Percentiles rank a stretch among this genome's conserved stretches.
These are phyloP conservation scores for Gymnopus androsaceus DNA, from an alignment of 1,284 basidiomycete species.

Conservation along the genomic window DNA sequence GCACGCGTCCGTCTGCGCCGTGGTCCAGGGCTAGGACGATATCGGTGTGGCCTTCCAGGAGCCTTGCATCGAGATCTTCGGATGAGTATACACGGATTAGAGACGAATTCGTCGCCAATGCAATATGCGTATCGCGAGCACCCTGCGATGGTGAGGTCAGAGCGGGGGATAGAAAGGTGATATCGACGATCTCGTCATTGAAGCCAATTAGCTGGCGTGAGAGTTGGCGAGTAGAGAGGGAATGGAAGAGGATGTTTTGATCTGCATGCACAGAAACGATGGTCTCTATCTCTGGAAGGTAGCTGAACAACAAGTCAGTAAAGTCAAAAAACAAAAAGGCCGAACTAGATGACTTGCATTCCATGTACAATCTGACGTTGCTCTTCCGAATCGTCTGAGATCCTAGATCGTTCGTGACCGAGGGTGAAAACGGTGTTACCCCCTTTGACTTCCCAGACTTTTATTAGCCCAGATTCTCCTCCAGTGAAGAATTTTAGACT, in stretches of 20 bases:
- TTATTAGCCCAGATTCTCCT: constrained; percentile 83
- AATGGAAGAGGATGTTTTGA: constrained; percentile 93
- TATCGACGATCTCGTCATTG: constrained; percentile 98
- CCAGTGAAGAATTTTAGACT: constrained; percentile 79
- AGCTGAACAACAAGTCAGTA: constrained; percentile 47
- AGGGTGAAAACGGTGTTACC: constrained; percentile 67
- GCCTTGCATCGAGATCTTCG: constrained; percentile 72
- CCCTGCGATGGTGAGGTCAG: constrained; percentile 12
- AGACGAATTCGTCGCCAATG: constrained; percentile 94
- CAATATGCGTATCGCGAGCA: constrained; percentile 72
- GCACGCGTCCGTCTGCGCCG: constrained; percentile 64
- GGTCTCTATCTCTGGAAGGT: constrained; percentile 61
- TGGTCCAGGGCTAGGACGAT: constrained; percentile 88
- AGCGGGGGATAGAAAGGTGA: constrained; percentile 67
- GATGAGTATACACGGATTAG: constrained; percentile 87
- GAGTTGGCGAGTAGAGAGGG: constrained; percentile 60
- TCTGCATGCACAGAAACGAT: constrained; percentile 94
- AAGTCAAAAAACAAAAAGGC: constrained; percentile 15
- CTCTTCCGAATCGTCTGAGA: constrained; percentile 67
- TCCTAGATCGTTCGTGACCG: constrained; percentile 47
- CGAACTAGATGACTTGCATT: constrained; percentile 51
- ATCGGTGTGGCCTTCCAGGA: constrained; percentile 87
- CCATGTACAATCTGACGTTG: constrained; percentile 75
- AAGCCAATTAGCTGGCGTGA: constrained; percentile 93
- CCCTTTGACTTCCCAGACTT: constrained; percentile 79